Evolutionary conservation across 352 stramenopile genomes (phyloP).

Genomic region (Phytophthora parvispora): DNA sequence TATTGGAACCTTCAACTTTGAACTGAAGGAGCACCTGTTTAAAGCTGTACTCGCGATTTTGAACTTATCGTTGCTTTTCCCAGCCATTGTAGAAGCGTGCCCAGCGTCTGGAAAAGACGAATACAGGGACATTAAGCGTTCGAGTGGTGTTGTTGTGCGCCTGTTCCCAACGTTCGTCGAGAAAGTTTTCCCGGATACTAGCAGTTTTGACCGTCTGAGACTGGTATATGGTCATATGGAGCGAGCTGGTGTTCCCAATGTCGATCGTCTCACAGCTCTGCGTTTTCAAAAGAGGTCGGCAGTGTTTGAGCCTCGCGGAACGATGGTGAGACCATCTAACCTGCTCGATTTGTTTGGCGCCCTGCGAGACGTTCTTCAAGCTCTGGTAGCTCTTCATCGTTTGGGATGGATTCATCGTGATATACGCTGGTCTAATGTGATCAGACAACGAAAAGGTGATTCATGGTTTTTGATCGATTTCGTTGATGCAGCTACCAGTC

Average conservation of each 20-base stretch:
- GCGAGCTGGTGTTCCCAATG: slow-evolving; percentile 15
- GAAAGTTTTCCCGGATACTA: slow-evolving; percentile 13
- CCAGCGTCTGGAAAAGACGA: slow-evolving; percentile 10
- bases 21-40: slow-evolving; percentile 11
- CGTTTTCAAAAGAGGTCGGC: neutral
- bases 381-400: slow-evolving; percentile 13
- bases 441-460: neutral
- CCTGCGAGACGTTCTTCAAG: slow-evolving; percentile 20
- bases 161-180: slow-evolving; percentile 14
- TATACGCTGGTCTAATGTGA: slow-evolving; percentile 21
- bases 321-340: slow-evolving; percentile 3
- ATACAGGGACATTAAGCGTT: slow-evolving; percentile 7
- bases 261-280: slow-evolving; percentile 12
- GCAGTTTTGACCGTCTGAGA: slow-evolving; percentile 3
- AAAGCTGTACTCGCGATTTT: slow-evolving; percentile 19
- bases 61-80: slow-evolving; percentile 27
- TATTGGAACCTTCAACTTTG: slow-evolving; percentile 20
- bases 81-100: slow-evolving; percentile 20
- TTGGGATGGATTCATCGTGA: slow-evolving; percentile 25
- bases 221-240: slow-evolving; percentile 14
- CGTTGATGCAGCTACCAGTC: slow-evolving; percentile 6
- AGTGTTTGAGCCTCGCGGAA: slow-evolving; percentile 21
- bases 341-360: slow-evolving; percentile 14
- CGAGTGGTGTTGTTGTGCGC: slow-evolving; percentile 10
- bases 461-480: slow-evolving; percentile 28